Evolutionary conservation across 495 filamentous ascomycete genomes (phyloP).

Genomic region (Cercophora samala): DNA sequence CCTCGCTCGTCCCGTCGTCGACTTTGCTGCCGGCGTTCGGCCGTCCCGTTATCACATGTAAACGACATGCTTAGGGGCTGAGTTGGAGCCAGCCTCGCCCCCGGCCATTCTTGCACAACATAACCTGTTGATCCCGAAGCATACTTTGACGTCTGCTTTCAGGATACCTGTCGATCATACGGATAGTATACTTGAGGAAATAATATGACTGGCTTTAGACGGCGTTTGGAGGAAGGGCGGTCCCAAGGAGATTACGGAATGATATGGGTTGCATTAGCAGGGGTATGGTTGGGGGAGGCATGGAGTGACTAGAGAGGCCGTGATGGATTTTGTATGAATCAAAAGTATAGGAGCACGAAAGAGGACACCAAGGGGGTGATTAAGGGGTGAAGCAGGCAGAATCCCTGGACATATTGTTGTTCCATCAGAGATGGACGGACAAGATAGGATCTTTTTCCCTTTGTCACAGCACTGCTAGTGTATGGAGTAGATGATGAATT

Average conservation of each 20-base stretch:
- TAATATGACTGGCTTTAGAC: slow-evolving; percentile 1
- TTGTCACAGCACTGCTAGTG: slow-evolving; percentile 17
- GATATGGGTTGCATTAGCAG: not conserved
- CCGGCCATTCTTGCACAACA: not conserved
- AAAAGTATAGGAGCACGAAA: not conserved
- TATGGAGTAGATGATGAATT: slow-evolving; percentile 15
- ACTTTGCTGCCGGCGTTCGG: not conserved
- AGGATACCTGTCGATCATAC: slow-evolving; percentile 7
- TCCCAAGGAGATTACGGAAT: not conserved
- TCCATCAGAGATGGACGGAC: not conserved
- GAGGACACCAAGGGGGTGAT: not conserved
- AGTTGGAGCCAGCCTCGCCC: not conserved
- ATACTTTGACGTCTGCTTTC: slow-evolving; percentile 4
- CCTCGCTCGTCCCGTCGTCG: no score
- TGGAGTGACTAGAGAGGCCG: not conserved
- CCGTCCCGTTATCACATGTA: not conserved
- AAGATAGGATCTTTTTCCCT: slow-evolving; percentile 8
- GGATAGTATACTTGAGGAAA: not conserved
- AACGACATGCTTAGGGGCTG: not conserved
- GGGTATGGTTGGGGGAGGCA: not conserved
- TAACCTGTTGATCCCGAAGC: not conserved
- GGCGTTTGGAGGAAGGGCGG: not conserved
- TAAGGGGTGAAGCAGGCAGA: not conserved
- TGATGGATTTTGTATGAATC: not conserved
- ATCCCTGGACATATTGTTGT: not conserved